Conservation (phyloP, 2,329 filamentous ascomycete genomes). For the Xylaria sp. region DNA sequence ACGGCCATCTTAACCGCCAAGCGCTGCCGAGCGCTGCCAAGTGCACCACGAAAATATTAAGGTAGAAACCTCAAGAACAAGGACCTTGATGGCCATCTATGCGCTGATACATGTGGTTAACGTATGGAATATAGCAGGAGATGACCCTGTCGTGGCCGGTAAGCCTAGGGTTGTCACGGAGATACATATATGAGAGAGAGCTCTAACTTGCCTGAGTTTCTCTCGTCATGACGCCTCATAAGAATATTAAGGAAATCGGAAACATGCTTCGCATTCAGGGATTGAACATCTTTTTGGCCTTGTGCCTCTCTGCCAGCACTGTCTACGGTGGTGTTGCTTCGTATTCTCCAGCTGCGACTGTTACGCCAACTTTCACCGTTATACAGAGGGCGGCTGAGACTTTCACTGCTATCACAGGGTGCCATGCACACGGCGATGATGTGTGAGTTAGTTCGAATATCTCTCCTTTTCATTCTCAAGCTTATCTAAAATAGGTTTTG, state of each 20-base stretch:
- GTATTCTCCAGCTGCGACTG: too few relatives aligned
- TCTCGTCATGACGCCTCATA: background rate
- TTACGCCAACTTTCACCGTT: too few relatives aligned
- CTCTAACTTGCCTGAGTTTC: background rate
- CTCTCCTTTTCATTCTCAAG: too few relatives aligned
- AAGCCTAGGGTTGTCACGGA: background rate
- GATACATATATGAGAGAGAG: background rate
- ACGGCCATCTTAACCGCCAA: slow-evolving; percentile 8
- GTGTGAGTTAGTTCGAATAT: too few relatives aligned
- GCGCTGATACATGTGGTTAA: background rate
- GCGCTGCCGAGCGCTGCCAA: background rate
- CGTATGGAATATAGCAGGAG: background rate
- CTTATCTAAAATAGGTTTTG: background rate
- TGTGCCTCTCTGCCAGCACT: background rate
- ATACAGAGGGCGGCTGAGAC: too few relatives aligned
- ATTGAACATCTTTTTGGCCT: background rate
- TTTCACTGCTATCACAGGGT: too few relatives aligned
- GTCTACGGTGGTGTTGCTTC: too few relatives aligned
- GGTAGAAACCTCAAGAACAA: background rate
- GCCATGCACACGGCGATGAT: too few relatives aligned
- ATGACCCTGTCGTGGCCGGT: background rate
- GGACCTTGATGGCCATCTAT: slow-evolving; percentile 14
- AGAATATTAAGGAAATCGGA: background rate
- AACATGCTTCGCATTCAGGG: slow-evolving; percentile 7
- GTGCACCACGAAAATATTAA: background rate